Base-by-base conservation (phyloP, 78 protist genomes). In the Trichosphaerium sp. region DNA sequence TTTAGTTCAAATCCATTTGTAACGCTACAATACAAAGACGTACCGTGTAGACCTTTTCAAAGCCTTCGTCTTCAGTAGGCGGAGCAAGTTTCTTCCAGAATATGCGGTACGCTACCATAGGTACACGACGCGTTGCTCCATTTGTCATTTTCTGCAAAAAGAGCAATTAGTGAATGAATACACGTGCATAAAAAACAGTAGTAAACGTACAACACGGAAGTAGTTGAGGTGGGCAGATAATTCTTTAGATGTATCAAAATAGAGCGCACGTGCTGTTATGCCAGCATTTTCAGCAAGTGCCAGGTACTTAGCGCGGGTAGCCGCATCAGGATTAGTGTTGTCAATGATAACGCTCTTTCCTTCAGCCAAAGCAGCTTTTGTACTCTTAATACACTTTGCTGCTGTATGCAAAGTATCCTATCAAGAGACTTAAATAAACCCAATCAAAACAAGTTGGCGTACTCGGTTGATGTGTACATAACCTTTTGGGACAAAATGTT, bases 311-410 rank as follows among this genome's bases (percentile, higher is more conserved):
- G 39, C 60, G 40, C 92, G 21, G 38, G 41, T 74, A 1, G 43
- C 51, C 10, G 26, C 11, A n/a, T 38, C 15, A 0, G 86, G 87
- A 65, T 83, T 78, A 39, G 92, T 88, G 68, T 82, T 83, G 58
- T 88, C 92, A 15, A 88, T 40, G 18, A 78, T 83, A 10, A 74
- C 88, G 31, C 78, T 60, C n/a, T 59, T 57, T 8, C 88, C 86
- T 35, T 2, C 12, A 12, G 56, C 31, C 29, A 82, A 65, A 26
- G 83, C 60, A 35, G 49, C 76, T 28, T 37, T n/a, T 7, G 82
- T 65, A 2, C 41, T 0, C 43, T 78, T 70, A 26, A 52, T 12
- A 26, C 81, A 73, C 51, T 78, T 78, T 1, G 6, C 44, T 37
- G 12, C 26, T 21, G 82, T 69, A 43, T 81, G 74, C 51, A 77